Conservation (phyloP, 2,329 filamentous ascomycete species). For the Talaromyces marneffei region DNA sequence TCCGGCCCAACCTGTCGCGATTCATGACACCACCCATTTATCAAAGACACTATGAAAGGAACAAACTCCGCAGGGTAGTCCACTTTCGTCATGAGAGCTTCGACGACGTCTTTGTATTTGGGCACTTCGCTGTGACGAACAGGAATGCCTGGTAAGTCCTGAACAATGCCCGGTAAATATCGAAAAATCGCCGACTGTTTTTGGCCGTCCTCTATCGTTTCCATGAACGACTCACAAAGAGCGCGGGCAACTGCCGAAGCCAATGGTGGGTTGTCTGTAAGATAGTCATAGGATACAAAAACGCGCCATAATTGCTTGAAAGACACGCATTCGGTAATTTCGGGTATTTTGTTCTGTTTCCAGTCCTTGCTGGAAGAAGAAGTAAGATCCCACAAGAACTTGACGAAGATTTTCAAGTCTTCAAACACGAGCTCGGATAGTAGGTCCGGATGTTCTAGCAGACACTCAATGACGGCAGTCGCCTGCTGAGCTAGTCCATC, state of each 20-base stretch:
- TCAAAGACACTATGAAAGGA: conserved; percentile 32
- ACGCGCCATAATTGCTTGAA: conserved; percentile 36
- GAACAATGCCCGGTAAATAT: conserved; percentile 20
- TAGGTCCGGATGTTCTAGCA: conserved; percentile 27
- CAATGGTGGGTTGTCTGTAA: conserved; percentile 29
- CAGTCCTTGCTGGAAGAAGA: neutral
- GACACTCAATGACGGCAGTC: conserved; percentile 30
- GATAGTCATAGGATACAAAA: conserved; percentile 36
- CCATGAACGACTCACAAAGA: conserved; percentile 22
- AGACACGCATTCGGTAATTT: conserved; percentile 19
- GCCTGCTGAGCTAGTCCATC: conserved; percentile 26
- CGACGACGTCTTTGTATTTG: conserved; percentile 31
- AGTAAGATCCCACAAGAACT: conserved; percentile 29
- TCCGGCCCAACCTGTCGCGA: conserved; percentile 23
- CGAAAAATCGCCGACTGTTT: neutral
- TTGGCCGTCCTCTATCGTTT: neutral
- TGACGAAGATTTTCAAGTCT: conserved; percentile 28
- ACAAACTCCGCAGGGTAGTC: conserved; percentile 22
- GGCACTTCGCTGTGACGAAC: conserved; percentile 32
- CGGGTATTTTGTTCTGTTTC: neutral
- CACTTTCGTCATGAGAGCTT: conserved; percentile 27
- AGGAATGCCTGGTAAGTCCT: conserved; percentile 32
- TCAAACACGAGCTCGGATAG: conserved; percentile 28
- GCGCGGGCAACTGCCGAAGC: conserved; percentile 31
- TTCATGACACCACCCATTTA: conserved; percentile 18